These are phyloP conservation scores for Medicago lupulina DNA, from an alignment of 306 rosid species.

Conservation along the genomic window DNA sequence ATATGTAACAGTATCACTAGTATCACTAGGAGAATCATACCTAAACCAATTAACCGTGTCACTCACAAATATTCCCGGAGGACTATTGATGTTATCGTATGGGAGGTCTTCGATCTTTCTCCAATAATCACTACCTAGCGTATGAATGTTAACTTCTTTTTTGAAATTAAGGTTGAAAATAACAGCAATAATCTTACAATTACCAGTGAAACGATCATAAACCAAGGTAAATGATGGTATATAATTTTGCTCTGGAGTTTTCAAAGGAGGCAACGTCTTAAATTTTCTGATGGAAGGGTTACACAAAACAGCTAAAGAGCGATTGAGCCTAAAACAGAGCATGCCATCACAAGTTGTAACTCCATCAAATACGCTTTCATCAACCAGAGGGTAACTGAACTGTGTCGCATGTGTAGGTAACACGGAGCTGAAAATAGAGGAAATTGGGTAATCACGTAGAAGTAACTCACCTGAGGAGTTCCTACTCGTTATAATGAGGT, in stretches of 20 bases:
- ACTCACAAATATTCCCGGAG: neutral
- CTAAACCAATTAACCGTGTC: neutral
- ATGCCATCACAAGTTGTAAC: neutral
- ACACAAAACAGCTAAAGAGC: neutral
- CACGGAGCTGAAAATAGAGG: neutral
- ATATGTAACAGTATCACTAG: too few relatives aligned
- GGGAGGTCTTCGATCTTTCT: neutral
- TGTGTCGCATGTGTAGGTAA: neutral
- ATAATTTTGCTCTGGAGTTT: too few relatives aligned
- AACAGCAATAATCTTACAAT: too few relatives aligned
- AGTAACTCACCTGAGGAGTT: neutral
- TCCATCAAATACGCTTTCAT: neutral
- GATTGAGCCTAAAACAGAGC: neutral
- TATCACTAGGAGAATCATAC: accelerated
- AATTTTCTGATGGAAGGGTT: neutral
- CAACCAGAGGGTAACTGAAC: neutral
- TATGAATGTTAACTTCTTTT: neutral
- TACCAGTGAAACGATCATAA: too few relatives aligned
- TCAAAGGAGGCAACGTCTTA: neutral
- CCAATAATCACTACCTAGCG: neutral
- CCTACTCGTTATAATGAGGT: neutral
- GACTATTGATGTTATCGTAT: neutral
- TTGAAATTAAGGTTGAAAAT: too few relatives aligned
- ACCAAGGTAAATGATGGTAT: too few relatives aligned
- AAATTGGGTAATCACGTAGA: neutral